phyloP scores from a whole-genome alignment of 2,329 filamentous ascomycete species.

The Fusarium setosum region DNA sequence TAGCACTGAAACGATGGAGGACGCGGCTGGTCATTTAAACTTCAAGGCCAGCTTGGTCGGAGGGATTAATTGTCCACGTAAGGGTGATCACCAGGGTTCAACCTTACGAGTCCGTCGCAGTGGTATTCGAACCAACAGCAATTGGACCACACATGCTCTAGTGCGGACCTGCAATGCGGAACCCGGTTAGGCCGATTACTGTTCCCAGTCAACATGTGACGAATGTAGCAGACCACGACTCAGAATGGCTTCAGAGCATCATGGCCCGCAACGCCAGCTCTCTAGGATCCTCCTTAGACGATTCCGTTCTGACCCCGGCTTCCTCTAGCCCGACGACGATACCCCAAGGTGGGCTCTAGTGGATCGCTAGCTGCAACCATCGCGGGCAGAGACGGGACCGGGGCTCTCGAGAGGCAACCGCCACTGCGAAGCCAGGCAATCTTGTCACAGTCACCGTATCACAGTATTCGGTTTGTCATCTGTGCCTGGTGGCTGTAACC shows the following conservation, averaged over 20 bases:
- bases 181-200: background rate
- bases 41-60: too few relatives aligned
- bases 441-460: slow-evolving; percentile 2
- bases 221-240: background rate
- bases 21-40: slow-evolving; percentile 7
- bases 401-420: background rate
- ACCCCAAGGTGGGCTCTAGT: background rate
- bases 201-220: background rate
- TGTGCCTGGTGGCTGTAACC: background rate
- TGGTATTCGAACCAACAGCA: slow-evolving; percentile 6
- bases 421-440: background rate
- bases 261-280: background rate
- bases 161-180: background rate
- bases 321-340: background rate
- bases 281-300: background rate
- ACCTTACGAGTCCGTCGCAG: background rate
- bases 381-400: background rate
- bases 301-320: background rate
- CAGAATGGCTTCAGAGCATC: background rate
- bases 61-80: background rate
- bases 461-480: slow-evolving; percentile 4
- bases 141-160: background rate
- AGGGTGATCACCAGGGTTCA: background rate
- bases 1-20: background rate
- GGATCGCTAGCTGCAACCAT: background rate